Evolutionary conservation across 345 rosid species (phyloP).

Genomic region (Odontarrhena argentea): DNA sequence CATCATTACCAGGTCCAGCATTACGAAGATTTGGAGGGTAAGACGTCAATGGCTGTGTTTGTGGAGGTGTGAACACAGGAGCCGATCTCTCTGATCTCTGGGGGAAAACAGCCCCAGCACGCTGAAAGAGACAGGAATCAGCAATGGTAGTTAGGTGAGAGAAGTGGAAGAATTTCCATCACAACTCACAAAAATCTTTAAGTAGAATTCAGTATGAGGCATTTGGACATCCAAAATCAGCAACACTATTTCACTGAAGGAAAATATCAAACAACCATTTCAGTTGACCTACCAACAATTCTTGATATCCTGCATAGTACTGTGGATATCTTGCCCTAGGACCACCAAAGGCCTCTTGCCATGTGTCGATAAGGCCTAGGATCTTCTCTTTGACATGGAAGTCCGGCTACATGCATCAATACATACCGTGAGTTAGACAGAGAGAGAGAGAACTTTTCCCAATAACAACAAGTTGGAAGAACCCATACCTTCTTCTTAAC

Average conservation of each 20-base stretch:
- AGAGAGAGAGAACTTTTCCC: conserved; percentile 23
- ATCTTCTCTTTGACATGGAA: conserved; percentile 94
- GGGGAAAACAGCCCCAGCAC: conserved; percentile 98
- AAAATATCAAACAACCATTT: conserved; percentile 17
- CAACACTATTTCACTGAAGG: conserved; percentile 16
- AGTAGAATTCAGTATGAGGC: not conserved
- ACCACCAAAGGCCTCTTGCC: conserved; percentile 99
- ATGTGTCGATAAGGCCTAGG: conserved; percentile 79
- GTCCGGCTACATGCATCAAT: conserved; percentile 66
- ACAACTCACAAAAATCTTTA: conserved; percentile 19
- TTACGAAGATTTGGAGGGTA: conserved; percentile 79
- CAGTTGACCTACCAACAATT: conserved; percentile 75
- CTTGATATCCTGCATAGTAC: conserved; percentile 95
- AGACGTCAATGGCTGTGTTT: conserved; percentile 84
- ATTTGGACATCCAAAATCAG: conserved; percentile 21
- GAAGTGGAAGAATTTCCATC: conserved; percentile 9
- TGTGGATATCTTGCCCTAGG: conserved; percentile 98
- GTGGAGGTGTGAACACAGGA: conserved; percentile 94
- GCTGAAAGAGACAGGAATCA: conserved; percentile 57
- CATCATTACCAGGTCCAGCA: conserved; percentile 60
- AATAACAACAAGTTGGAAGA: conserved; percentile 27
- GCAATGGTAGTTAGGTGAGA: conserved; percentile 21
- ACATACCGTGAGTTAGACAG: conserved; percentile 41
- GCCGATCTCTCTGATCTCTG: conserved; percentile 87
- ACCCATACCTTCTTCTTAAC: conserved; percentile 82